These are phyloP conservation scores for Kwoniella dejecticola DNA, from an alignment of 768 basidiomycete genomes.

Conservation along the genomic window DNA sequence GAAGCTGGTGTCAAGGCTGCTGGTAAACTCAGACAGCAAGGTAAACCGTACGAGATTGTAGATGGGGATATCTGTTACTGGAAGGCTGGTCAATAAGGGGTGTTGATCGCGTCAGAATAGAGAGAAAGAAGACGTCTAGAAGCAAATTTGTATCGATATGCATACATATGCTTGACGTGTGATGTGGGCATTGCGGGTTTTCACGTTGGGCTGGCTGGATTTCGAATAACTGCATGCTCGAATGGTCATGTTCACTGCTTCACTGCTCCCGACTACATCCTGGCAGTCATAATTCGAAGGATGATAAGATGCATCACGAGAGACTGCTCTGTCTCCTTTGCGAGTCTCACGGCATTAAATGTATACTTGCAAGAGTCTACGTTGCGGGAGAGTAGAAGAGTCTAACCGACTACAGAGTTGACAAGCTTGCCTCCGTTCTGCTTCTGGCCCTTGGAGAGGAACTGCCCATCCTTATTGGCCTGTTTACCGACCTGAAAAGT, in stretches of 20 bases:
- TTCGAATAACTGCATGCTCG: too few species aligned
- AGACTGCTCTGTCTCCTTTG: background rate
- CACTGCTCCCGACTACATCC: too few species aligned
- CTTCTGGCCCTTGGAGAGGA: constrained; percentile 8
- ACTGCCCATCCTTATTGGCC: constrained; percentile 9
- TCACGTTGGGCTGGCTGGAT: too few species aligned
- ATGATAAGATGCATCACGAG: constrained; percentile 18
- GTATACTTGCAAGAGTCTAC: too few species aligned
- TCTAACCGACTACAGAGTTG: constrained; percentile 16
- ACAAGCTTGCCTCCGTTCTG: constrained; percentile 5
- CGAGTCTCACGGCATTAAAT: background rate
- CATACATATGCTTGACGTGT: background rate
- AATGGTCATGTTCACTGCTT: too few species aligned
- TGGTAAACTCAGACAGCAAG: constrained; percentile 91
- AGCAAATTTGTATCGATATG: background rate
- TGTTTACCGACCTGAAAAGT: constrained; percentile 16
- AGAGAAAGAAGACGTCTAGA: background rate
- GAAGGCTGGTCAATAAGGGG: constrained; percentile 43
- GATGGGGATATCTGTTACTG: constrained; percentile 55
- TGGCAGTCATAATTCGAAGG: too few species aligned
- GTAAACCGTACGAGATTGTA: constrained; percentile 69
- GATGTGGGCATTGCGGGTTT: too few species aligned
- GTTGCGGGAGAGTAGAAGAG: background rate
- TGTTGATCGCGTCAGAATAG: background rate
- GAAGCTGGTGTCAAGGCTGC: constrained; percentile 89